Percentiles rank a stretch among this genome's conserved stretches.
Evolutionary conservation across 768 basidiomycete species (phyloP).

Genomic region (Lentinula lateritia): DNA sequence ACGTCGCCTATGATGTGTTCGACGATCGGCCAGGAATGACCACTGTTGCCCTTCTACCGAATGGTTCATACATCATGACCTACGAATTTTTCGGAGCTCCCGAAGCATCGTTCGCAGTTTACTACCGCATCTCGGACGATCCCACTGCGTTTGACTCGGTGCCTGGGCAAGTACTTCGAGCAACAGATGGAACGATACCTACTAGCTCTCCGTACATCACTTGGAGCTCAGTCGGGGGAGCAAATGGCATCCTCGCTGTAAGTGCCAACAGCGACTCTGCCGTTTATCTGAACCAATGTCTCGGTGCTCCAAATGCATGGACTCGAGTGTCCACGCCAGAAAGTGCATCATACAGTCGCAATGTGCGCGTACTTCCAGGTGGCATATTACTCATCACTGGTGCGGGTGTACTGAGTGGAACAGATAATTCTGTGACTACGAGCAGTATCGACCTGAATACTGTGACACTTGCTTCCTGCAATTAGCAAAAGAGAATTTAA

Average conservation of each 20-base stretch:
- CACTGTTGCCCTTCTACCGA: slow-evolving; percentile 12
- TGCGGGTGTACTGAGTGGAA: slow-evolving; percentile 13
- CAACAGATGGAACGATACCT: slow-evolving; percentile 10
- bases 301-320: slow-evolving; percentile 11
- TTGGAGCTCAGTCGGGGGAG: slow-evolving; percentile 15
- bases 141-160: slow-evolving; percentile 12
- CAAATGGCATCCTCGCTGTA: slow-evolving; percentile 14
- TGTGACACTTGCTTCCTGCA: background rate
- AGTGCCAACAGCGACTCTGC: slow-evolving; percentile 13
- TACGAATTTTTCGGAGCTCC: slow-evolving; percentile 14
- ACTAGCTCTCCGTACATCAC: slow-evolving; percentile 11
- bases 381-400: slow-evolving; percentile 11
- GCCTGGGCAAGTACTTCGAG: slow-evolving; percentile 7
- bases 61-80: slow-evolving; percentile 14
- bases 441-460: slow-evolving; percentile 3
- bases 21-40: slow-evolving; percentile 16
- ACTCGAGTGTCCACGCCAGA: slow-evolving; percentile 13
- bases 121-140: slow-evolving; percentile 12
- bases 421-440: slow-evolving; percentile 12
- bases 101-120: slow-evolving; percentile 8
- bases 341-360: slow-evolving; percentile 11
- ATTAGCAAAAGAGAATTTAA: no score
- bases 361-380: slow-evolving; percentile 11
- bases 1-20: slow-evolving; percentile 12
- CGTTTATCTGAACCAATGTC: slow-evolving; percentile 13